Evolutionary conservation across 2,329 filamentous ascomycete species (phyloP), one percentile per base, ranked within the genome.

Genomic region (Aspergillus caelatus): DNA sequence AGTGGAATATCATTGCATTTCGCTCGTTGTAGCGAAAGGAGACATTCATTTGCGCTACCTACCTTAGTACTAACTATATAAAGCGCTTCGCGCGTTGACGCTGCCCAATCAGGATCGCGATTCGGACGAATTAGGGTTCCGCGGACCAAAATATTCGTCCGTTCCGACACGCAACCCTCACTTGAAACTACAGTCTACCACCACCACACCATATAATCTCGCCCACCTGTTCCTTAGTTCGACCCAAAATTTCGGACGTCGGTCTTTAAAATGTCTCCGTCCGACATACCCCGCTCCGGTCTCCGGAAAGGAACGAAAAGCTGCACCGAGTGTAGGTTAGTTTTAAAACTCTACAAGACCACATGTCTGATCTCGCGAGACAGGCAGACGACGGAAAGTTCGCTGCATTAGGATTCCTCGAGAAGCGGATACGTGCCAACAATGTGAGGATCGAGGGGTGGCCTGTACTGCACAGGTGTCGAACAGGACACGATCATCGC

Each of bases 381-480:
- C 23, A 69, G 67, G 67, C 50, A 64, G 67, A 45, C 60, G 67
- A 19, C 66, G 67, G 7, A 69, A 69, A 32, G 66, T 68, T 23
- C 67, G 67, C 3, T 69, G 67, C 43, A 61, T 69, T 39, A 64
- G 66, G 11, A 55, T 63, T 12, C 61, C 64, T 6, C 59, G 65
- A 3, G 66, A 66, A 19, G 60, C 67, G 3, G 41, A 48, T 9
- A 54, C 62, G 5, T 69, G 67, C 32, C 67, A 66, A n/a, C 64
- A 66, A 46, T 69, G 67, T 43, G 58, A 62, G 30, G 67, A 69
- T 26, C 64, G 66, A 21, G 67, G 65, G 23, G 57, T 63, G 7
- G 21, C 55, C 3, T 69, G 67, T 61, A 54, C 64, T 36, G 67
- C 60, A 3, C 67, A 69, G 62, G 59, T 56, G 14, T 60, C 52